phyloP scores from a whole-genome alignment of 305 asterid species.

The Fraxinus greggii region DNA sequence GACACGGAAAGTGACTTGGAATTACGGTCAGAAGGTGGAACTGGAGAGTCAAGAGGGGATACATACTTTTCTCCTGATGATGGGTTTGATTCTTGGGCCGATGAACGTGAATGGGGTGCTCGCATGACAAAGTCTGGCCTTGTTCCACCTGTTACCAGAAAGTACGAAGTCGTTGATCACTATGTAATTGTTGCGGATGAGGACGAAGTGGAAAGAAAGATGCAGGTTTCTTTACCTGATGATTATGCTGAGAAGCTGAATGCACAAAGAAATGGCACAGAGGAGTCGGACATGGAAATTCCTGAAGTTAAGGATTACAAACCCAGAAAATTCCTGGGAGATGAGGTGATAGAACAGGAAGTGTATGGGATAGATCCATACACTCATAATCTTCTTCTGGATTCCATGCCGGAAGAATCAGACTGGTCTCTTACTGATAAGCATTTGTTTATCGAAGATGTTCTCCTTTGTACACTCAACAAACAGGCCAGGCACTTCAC shows the following conservation, averaged over 20 bases:
- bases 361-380: conserved; percentile 98
- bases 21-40: conserved; percentile 52
- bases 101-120: conserved; percentile 99
- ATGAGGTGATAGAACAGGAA: conserved; percentile 98
- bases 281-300: conserved; percentile 98
- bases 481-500: conserved; percentile 83
- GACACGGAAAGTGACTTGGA: conserved; percentile 80
- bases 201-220: conserved; percentile 90
- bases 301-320: conserved; percentile 94
- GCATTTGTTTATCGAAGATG: conserved; percentile 90
- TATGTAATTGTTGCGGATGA: conserved; percentile 90
- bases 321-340: conserved; percentile 83
- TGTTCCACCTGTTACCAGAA: conserved; percentile 98
- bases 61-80: conserved; percentile 59
- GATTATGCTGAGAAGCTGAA: conserved; percentile 80
- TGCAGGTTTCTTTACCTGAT: conserved; percentile 94
- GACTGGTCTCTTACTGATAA: conserved; percentile 86
- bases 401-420: conserved; percentile 93
- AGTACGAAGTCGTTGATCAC: conserved; percentile 89
- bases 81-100: conserved; percentile 76
- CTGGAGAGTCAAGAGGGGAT: conserved; percentile 58
- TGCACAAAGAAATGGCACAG: conserved; percentile 85
- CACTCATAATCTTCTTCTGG: conserved; percentile 94
- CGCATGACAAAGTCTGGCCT: conserved; percentile 98
- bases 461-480: conserved; percentile 79